Conservation (phyloP, 805 yeast genomes). For the Brettanomyces nanus region DNA sequence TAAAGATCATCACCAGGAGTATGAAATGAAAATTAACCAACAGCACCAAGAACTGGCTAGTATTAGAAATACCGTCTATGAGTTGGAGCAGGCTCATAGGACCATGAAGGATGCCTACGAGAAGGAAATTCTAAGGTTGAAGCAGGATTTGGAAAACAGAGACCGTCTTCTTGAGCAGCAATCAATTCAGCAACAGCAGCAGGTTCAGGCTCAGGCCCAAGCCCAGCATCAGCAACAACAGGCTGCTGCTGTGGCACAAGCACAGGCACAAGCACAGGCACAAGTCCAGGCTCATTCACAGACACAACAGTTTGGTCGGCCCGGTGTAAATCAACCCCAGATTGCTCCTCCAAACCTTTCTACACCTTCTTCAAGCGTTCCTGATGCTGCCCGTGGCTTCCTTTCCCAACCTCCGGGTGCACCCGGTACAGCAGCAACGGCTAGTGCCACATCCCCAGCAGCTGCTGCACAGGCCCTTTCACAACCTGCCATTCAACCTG, state of each 20-base stretch:
- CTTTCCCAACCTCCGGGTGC: slow-evolving; percentile 10
- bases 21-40: slow-evolving; percentile 81
- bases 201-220: slow-evolving; percentile 34
- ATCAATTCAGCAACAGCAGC: slow-evolving; percentile 33
- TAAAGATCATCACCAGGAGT: slow-evolving; percentile 87
- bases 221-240: slow-evolving; percentile 29
- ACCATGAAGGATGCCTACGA: slow-evolving; percentile 94
- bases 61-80: slow-evolving; percentile 88
- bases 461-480: slow-evolving; percentile 1
- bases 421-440: neutral
- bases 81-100: slow-evolving; percentile 88
- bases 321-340: slow-evolving; percentile 23
- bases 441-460: too few relatives aligned
- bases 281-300: slow-evolving; percentile 18
- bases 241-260: slow-evolving; percentile 34
- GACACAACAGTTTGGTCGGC: too few relatives aligned
- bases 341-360: slow-evolving; percentile 28
- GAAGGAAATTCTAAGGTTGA: slow-evolving; percentile 80
- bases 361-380: slow-evolving; percentile 16
- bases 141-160: slow-evolving; percentile 75
- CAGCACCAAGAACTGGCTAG: slow-evolving; percentile 91
- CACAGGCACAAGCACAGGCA: slow-evolving; percentile 31
- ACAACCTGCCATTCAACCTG: neutral
- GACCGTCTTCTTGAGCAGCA: slow-evolving; percentile 50
- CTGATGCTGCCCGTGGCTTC: slow-evolving; percentile 8